Percentiles rank a stretch among this genome's conserved stretches.
phyloP scores from a whole-genome alignment of 1,284 basidiomycete species.

The Mrakiaceae sp. region DNA sequence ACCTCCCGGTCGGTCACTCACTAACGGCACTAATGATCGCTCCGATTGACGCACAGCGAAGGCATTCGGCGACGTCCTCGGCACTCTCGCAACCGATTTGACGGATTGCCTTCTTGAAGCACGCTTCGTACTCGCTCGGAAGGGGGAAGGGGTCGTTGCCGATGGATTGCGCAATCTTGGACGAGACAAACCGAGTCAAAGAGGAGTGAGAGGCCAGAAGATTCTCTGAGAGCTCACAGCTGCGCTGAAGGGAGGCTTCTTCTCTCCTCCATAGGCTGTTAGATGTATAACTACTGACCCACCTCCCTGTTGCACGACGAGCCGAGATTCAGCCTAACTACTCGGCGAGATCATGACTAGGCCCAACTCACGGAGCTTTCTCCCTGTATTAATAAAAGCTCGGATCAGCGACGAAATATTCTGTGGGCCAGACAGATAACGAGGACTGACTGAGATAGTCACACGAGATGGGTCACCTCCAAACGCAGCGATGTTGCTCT shows the following conservation, averaged over 20 bases:
- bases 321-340: not conserved
- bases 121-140: conserved; percentile 17
- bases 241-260: conserved; percentile 17
- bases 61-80: conserved; percentile 16
- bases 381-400: not conserved
- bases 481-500: conserved; percentile 50
- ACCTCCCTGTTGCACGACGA: conserved; percentile 8
- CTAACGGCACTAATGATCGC: conserved; percentile 19
- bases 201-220: not conserved
- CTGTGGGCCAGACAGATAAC: not conserved
- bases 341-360: too few relatives aligned
- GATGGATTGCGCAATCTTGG: conserved; percentile 19
- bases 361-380: not conserved
- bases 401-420: too few relatives aligned
- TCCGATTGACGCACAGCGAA: conserved; percentile 13
- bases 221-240: conserved; percentile 12
- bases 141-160: conserved; percentile 20
- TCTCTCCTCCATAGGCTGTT: conserved; percentile 18
- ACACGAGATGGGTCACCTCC: conserved; percentile 53
- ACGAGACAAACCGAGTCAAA: not conserved
- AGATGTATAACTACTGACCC: conserved; percentile 20
- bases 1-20: conserved; percentile 6
- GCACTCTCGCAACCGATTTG: conserved; percentile 18
- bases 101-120: conserved; percentile 19
- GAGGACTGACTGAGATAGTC: not conserved